Evolutionary conservation across 805 yeast genomes (phyloP).

Genomic region (Zygotorulaspora chibaensis): DNA sequence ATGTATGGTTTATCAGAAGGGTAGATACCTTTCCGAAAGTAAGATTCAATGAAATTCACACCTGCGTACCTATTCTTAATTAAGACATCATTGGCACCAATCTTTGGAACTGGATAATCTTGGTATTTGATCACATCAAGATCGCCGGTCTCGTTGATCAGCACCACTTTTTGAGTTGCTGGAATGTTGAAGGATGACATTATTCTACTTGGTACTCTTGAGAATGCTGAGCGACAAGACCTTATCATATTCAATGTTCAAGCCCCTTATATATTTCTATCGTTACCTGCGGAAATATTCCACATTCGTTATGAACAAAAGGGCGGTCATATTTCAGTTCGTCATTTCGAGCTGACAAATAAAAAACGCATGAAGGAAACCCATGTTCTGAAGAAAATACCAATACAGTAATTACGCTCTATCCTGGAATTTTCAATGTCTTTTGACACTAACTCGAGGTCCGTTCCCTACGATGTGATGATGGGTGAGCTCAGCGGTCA

Average conservation of each 20-base stretch:
- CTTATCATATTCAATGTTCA: background rate
- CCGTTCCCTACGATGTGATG: no score
- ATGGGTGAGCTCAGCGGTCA: no score
- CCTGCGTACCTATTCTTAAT: conserved; percentile 77
- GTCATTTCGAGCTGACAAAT: no score
- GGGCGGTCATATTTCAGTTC: no score
- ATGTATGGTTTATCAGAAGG: conserved; percentile 56
- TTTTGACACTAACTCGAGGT: no score
- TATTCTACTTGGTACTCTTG: background rate
- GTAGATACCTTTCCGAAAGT: conserved; percentile 77
- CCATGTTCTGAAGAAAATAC: no score
- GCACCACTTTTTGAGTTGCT: conserved; percentile 50
- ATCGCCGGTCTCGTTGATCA: conserved; percentile 52
- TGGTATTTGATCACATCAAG: conserved; percentile 57
- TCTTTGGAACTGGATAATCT: conserved; percentile 56
- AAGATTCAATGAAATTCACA: conserved; percentile 75
- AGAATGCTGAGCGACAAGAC: background rate
- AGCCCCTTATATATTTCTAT: background rate
- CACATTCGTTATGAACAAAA: background rate
- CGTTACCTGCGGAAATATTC: background rate
- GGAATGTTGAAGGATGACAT: conserved; percentile 39
- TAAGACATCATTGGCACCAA: conserved; percentile 54
- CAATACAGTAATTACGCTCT: no score
- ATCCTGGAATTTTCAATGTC: no score
- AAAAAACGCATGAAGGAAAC: no score